Evolutionary conservation across 78 protist genomes (phyloP).

Genomic region (Mantamonas sphyraenae): DNA sequence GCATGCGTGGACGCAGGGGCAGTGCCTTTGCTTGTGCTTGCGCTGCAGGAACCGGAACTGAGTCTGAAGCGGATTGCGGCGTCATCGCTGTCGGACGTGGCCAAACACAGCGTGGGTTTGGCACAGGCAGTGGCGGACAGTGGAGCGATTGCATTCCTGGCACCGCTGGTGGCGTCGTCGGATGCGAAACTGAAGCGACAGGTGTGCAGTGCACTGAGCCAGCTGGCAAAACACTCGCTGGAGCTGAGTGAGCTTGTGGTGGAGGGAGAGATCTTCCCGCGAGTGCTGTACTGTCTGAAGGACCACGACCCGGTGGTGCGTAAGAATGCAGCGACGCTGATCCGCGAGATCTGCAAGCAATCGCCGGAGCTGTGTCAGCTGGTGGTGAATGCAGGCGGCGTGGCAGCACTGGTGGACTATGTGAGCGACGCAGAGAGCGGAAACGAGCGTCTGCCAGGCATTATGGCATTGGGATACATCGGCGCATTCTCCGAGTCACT

Average conservation of each 20-base stretch:
- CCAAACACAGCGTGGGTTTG: conserved; percentile 51
- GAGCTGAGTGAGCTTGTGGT: conserved; percentile 85
- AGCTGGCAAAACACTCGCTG: conserved; percentile 82
- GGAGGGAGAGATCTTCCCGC: conserved; percentile 81
- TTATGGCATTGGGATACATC: conserved; percentile 87
- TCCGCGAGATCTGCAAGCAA: conserved; percentile 84
- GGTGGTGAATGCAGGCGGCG: conserved; percentile 79
- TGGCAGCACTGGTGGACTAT: conserved; percentile 77
- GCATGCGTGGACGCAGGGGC: conserved; percentile 84
- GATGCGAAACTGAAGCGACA: conserved; percentile 84
- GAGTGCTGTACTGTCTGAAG: conserved; percentile 63
- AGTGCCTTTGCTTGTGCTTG: conserved; percentile 70
- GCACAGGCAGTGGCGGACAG: conserved; percentile 77
- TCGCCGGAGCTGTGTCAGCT: conserved; percentile 77
- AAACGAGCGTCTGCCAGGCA: conserved; percentile 66
- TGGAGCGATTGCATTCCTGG: conserved; percentile 75
- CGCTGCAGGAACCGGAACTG: conserved; percentile 90
- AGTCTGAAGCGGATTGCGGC: conserved; percentile 77
- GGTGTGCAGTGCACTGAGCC: conserved; percentile 65
- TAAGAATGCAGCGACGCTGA: conserved; percentile 75
- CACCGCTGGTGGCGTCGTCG: conserved; percentile 43
- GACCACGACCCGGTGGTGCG: conserved; percentile 71
- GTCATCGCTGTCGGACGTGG: conserved; percentile 68
- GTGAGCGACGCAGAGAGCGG: conserved; percentile 54
- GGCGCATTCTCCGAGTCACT: conserved; percentile 75